phyloP scores from a whole-genome alignment of 1,284 basidiomycete genomes.

The Cutaneotrichosporon curvatum region DNA sequence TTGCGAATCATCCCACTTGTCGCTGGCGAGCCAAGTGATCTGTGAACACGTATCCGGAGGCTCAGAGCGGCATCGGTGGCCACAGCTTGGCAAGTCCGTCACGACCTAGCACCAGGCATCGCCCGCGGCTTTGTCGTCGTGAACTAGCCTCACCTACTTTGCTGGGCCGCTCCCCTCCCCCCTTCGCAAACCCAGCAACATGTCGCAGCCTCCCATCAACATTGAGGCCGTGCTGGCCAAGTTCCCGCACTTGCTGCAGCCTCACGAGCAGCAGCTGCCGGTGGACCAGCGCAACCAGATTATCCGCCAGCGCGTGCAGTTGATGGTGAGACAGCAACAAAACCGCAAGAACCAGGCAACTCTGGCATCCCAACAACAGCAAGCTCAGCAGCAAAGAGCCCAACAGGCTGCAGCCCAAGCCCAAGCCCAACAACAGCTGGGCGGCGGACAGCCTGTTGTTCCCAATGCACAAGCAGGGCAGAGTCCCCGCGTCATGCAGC shows the following conservation, averaged over 20 bases:
- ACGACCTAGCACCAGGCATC: too few relatives aligned
- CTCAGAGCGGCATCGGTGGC: too few relatives aligned
- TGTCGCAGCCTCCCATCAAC: constrained; percentile 4
- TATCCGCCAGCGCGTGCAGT: constrained; percentile 26
- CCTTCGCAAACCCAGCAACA: background rate
- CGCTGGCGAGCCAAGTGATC: too few relatives aligned
- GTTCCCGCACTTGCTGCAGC: constrained; percentile 26
- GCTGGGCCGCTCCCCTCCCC: background rate
- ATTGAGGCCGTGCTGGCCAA: constrained; percentile 16
- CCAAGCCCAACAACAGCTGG: constrained; percentile 3
- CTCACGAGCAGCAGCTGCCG: constrained; percentile 27
- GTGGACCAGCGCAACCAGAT: constrained; percentile 24
- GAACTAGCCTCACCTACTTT: too few relatives aligned
- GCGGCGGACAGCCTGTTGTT: background rate
- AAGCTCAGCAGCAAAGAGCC: constrained; percentile 4
- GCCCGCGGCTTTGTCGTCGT: too few relatives aligned
- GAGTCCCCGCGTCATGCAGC: constrained; percentile 11
- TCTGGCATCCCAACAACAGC: background rate
- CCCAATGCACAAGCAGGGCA: constrained; percentile 2
- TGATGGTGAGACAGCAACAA: background rate
- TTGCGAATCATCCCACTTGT: too few relatives aligned
- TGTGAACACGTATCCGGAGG: too few relatives aligned
- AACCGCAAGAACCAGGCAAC: too few relatives aligned
- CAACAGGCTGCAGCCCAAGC: background rate
- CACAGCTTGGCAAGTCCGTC: too few relatives aligned